phyloP scores from a whole-genome alignment of 2,329 filamentous ascomycete genomes.

The Hansfordia pulvinata region DNA sequence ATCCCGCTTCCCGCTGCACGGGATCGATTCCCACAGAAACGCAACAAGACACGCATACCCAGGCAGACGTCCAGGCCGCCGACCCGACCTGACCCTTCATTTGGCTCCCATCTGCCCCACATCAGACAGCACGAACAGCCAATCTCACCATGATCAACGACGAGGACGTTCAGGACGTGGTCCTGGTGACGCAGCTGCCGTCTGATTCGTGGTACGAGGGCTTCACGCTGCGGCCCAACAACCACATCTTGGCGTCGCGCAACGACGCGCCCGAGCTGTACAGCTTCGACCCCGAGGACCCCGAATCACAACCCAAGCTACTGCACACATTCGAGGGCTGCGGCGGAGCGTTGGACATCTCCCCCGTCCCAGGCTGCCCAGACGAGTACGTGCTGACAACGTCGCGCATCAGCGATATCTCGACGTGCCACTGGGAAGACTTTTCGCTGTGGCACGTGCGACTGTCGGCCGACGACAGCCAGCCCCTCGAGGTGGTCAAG shows the following conservation, averaged over 20 bases:
- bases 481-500: neutral
- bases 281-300: neutral
- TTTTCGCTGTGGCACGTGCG: neutral
- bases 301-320: neutral
- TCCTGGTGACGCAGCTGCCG: neutral
- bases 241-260: neutral
- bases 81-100: too few relatives aligned
- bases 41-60: too few relatives aligned
- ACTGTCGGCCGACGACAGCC: neutral
- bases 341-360: neutral
- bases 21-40: too few relatives aligned
- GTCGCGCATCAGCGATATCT: neutral
- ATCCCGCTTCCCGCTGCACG: too few relatives aligned
- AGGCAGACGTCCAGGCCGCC: too few relatives aligned
- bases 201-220: slow-evolving; percentile 1
- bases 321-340: neutral
- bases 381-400: neutral
- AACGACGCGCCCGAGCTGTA: neutral
- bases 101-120: too few relatives aligned
- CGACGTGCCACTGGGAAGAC: neutral
- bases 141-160: too few relatives aligned
- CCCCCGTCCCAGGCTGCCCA: neutral
- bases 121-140: too few relatives aligned
- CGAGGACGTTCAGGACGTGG: too few relatives aligned
- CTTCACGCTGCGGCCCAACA: neutral